Evolutionary conservation across 2,329 filamentous ascomycete genomes (phyloP), one percentile per base, ranked within the genome.

Genomic region (Thelonectria rubi): DNA sequence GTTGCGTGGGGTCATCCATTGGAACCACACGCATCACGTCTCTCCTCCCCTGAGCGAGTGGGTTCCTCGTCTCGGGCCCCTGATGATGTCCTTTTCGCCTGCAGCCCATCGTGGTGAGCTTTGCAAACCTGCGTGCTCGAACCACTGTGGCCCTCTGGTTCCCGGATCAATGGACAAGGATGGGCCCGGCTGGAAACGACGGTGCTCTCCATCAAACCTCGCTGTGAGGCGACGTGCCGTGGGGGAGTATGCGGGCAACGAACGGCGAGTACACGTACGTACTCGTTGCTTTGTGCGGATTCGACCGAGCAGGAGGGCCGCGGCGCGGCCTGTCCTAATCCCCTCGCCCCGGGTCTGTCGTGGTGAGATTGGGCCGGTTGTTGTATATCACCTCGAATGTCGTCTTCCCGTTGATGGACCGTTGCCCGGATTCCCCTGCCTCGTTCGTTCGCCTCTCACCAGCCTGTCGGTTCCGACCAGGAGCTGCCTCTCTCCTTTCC

Each of bases 341-440:
- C 43, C 24, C 34, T 34, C 21, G 21, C 32, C 34, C 47, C 40
- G 37, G 45, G 46, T 45, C 46, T n/a, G 37, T 51, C 17, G 50
- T 63, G 54, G 42, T 53, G 60, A 58, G 54, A 53, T 32, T 46
- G 43, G 40, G 26, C 55, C 46, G 55, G 20, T 40, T 40, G 17
- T 21, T 24, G 61, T 55, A 63, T 63, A 65, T 63, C 55, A 65
- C 46, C 56, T 51, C 43, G 55, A 59, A 59, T 26, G 48, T 46
- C 21, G 24, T 61, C 55, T 40, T 40, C 46, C 37, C 30, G 39
- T 48, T 52, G 51, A 32, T n/a, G n/a, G 40, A 43, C 21, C 39
- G 52, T 58, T 52, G 17, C 17, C 40, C 50, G 37, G 24, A 51
- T 50, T 39, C 34, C 39, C 34, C 52, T 50, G 20, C 12, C 20